These are phyloP conservation scores for Viridothelium virens DNA, from an alignment of 495 filamentous ascomycete genomes.

Conservation along the genomic window DNA sequence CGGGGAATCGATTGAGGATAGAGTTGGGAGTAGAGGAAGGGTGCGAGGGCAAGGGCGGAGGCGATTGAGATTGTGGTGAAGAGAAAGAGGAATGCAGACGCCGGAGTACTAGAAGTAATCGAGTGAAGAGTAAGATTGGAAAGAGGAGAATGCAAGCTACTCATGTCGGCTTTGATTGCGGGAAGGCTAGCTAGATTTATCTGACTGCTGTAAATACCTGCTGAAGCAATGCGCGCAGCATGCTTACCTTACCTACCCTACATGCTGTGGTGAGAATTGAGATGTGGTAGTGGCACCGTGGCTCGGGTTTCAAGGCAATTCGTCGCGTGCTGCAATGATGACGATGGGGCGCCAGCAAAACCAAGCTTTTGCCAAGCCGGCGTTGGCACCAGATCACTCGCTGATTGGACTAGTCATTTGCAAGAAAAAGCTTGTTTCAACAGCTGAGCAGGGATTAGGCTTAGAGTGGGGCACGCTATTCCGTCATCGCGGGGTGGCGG, in stretches of 20 bases:
- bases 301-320: not conserved
- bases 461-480: too few species aligned
- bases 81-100: not conserved
- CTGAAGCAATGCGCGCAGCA: too few species aligned
- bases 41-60: not conserved
- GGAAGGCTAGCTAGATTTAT: not conserved
- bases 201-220: too few species aligned
- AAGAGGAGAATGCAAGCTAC: too few species aligned
- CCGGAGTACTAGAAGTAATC: too few species aligned
- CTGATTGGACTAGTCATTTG: not conserved
- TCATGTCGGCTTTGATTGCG: not conserved
- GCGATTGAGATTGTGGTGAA: not conserved
- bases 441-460: not conserved
- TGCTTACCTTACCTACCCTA: not conserved
- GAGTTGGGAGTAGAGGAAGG: too few species aligned
- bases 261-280: not conserved
- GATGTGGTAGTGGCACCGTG: not conserved
- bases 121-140: too few species aligned
- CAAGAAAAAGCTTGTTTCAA: not conserved
- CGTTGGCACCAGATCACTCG: not conserved
- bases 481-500: too few species aligned
- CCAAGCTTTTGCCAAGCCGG: conserved; percentile 9
- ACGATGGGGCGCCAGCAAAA: conserved; percentile 4
- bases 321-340: not conserved
- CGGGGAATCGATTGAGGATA: too few species aligned